Conservation (phyloP, 23 red algal genomes). For the Agarophyton chilense region DNA sequence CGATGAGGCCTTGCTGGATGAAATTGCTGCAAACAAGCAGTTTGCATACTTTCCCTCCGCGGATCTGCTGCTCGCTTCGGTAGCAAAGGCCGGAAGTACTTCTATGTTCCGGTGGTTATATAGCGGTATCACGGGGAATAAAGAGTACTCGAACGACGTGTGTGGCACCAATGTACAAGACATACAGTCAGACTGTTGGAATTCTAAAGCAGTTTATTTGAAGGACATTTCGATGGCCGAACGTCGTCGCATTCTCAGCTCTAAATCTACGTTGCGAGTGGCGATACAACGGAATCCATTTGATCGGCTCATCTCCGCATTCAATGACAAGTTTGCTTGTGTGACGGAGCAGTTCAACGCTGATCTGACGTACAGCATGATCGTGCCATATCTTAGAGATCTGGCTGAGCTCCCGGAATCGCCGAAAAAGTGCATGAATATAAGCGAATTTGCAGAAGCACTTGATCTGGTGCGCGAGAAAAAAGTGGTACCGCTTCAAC, state of each 20-base stretch:
- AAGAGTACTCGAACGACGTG: neutral
- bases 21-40: neutral
- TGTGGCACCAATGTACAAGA: conserved; percentile 31
- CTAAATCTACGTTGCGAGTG: conserved; percentile 20
- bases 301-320: conserved; percentile 37
- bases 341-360: neutral
- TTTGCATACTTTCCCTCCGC: conserved; percentile 41
- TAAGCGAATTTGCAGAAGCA: conserved; percentile 44
- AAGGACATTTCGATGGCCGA: neutral
- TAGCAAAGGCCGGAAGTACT: conserved; percentile 46
- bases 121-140: neutral
- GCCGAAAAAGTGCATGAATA: conserved; percentile 34
- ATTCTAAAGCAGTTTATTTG: neutral
- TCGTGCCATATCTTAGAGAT: conserved; percentile 12
- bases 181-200: conserved; percentile 16
- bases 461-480: conserved; percentile 6
- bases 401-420: neutral
- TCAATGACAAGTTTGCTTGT: conserved; percentile 50
- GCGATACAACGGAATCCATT: conserved; percentile 50
- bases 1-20: neutral
- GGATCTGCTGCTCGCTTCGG: conserved; percentile 28
- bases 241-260: conserved; percentile 15
- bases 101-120: conserved; percentile 25
- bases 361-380: neutral
- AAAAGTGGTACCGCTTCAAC: neutral